A percentile compares a stretch with the other conserved stretches of the same genome.
Conservation (phyloP, 768 basidiomycete species). For the Symmetrospora coprosmae region DNA sequence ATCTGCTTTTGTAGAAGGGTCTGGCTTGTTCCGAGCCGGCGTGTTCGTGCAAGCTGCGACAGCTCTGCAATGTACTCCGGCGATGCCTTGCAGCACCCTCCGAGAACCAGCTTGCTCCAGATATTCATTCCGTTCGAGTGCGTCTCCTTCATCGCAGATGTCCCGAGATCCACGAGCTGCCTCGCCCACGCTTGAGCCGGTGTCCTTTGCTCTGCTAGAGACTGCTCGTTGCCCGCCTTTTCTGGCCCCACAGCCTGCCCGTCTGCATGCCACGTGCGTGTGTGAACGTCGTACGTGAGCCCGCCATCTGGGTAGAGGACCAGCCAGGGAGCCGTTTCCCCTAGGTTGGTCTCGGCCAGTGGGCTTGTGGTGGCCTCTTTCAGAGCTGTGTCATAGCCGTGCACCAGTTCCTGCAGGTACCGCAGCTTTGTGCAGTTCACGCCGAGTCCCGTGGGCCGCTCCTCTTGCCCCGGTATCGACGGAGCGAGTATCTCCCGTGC, state of each 20-base stretch:
- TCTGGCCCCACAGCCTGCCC: not conserved
- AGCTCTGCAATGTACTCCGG: conserved; percentile 6
- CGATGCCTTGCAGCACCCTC: conserved; percentile 11
- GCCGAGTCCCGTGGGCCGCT: not conserved
- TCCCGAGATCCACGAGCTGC: not conserved
- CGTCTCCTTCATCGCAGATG: not conserved
- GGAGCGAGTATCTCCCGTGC: too few relatives aligned
- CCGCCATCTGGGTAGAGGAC: conserved; percentile 15
- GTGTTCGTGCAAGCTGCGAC: not conserved
- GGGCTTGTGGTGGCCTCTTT: too few relatives aligned
- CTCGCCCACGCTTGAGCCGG: conserved; percentile 3
- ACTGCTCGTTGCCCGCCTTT: not conserved
- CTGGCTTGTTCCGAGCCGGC: not conserved
- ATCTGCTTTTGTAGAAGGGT: not conserved
- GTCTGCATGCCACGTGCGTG: conserved; percentile 6
- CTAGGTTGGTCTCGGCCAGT: too few relatives aligned
- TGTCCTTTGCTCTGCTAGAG: not conserved
- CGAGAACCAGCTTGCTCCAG: not conserved
- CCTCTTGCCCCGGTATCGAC: not conserved
- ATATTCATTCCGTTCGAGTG: not conserved
- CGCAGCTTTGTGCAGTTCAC: conserved; percentile 13
- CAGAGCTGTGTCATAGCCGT: not conserved
- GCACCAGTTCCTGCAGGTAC: not conserved
- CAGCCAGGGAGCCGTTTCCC: not conserved
- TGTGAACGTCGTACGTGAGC: not conserved